phyloP scores from a whole-genome alignment of 177 flowering plant genomes.

The Vitis hybrid region DNA sequence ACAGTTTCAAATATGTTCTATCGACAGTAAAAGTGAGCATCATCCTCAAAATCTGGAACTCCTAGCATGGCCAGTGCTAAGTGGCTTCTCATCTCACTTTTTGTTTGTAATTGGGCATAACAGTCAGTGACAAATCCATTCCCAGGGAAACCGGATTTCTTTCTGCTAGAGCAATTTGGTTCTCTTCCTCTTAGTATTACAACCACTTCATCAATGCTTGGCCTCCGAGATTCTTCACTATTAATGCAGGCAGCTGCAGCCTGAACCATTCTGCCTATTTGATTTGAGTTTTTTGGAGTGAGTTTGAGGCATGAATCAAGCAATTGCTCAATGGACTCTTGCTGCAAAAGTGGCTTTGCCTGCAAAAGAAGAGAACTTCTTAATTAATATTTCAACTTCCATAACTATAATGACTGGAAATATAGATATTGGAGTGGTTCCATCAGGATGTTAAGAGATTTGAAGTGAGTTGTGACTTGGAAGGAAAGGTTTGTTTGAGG shows the following conservation, averaged over 20 bases:
- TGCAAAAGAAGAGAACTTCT: slow-evolving; percentile 25
- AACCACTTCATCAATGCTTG: slow-evolving; percentile 52
- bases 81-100: slow-evolving; percentile 68
- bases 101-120: slow-evolving; percentile 41
- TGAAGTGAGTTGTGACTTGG: no score
- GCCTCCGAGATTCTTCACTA: slow-evolving; percentile 72
- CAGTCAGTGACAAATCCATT: slow-evolving; percentile 34
- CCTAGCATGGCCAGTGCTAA: slow-evolving; percentile 89
- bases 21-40: slow-evolving; percentile 52
- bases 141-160: slow-evolving; percentile 32
- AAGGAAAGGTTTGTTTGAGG: no score
- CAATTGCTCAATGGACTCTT: slow-evolving; percentile 48
- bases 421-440: no score
- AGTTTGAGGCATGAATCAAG: slow-evolving; percentile 58
- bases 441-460: no score
- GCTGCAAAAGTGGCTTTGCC: slow-evolving; percentile 78
- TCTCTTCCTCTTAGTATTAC: slow-evolving; percentile 59
- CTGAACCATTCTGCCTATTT: slow-evolving; percentile 51
- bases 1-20: slow-evolving; percentile 18
- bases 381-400: not conserved
- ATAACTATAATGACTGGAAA: not conserved
- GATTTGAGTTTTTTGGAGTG: slow-evolving; percentile 34
- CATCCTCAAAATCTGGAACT: slow-evolving; percentile 76
- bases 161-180: slow-evolving; percentile 17
- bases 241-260: slow-evolving; percentile 74